Evolutionary conservation across 345 rosid species (phyloP).

Genomic region (Lagerstroemia speciosa): DNA sequence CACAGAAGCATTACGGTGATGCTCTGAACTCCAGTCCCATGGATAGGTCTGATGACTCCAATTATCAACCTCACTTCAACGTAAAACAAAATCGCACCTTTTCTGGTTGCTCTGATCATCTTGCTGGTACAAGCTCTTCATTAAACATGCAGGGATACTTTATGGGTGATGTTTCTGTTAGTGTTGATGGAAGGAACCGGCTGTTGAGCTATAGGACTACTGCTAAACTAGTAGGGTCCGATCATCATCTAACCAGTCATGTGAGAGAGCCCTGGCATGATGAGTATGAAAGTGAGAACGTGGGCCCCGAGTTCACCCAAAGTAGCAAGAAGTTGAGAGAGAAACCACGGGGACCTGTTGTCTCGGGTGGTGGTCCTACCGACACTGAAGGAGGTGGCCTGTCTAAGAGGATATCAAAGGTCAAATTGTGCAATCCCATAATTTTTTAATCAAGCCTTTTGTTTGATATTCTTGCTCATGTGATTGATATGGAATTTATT

Average conservation of each 20-base stretch:
- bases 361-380: conserved; percentile 28
- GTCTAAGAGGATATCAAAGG: conserved; percentile 36
- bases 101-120: conserved; percentile 28
- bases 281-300: conserved; percentile 18
- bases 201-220: conserved; percentile 33
- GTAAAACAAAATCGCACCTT: conserved; percentile 30
- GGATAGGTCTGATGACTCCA: conserved; percentile 34
- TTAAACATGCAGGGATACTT: conserved; percentile 30
- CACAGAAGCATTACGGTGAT: conserved; percentile 32
- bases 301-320: conserved; percentile 20
- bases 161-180: conserved; percentile 31
- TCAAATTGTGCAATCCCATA: neutral
- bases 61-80: conserved; percentile 29
- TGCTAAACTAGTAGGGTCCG: conserved; percentile 35
- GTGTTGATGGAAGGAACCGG: conserved; percentile 23
- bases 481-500: neutral
- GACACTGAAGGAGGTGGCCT: conserved; percentile 34
- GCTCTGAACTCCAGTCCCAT: conserved; percentile 23
- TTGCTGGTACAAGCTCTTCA: conserved; percentile 26
- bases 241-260: conserved; percentile 21
- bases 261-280: conserved; percentile 20
- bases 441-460: neutral
- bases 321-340: conserved; percentile 27
- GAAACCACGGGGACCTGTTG: conserved; percentile 31
- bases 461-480: neutral